These are phyloP conservation scores for Suillus americanus DNA, from an alignment of 768 basidiomycete species.

Conservation along the genomic window DNA sequence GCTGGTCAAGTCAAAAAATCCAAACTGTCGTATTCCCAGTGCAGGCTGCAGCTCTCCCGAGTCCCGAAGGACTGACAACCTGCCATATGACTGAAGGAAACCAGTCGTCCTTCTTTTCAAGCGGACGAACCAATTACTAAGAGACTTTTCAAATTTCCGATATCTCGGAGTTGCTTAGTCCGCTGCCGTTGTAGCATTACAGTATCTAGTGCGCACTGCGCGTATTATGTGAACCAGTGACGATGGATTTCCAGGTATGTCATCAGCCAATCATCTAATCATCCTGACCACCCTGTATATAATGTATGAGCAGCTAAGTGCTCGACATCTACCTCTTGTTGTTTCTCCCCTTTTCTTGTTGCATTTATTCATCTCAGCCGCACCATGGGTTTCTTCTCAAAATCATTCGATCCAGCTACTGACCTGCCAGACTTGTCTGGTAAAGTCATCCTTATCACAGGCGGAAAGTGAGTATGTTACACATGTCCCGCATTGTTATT, in stretches of 20 bases:
- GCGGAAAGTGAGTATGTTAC: constrained; percentile 45
- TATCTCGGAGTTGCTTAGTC: too few species aligned
- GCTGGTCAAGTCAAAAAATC: too few species aligned
- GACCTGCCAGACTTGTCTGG: constrained; percentile 47
- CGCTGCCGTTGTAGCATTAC: too few species aligned
- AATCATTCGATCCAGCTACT: constrained; percentile 33
- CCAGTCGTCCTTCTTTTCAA: too few species aligned
- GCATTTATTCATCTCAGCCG: constrained; percentile 10
- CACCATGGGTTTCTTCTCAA: constrained; percentile 24
- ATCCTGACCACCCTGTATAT: not conserved
- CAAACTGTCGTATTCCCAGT: too few species aligned
- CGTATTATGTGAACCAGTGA: too few species aligned
- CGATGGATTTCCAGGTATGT: not conserved
- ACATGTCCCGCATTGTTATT: not conserved
- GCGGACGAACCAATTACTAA: too few species aligned
- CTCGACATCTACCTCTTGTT: not conserved
- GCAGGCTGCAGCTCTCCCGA: too few species aligned
- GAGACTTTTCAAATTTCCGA: too few species aligned
- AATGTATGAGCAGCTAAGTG: not conserved
- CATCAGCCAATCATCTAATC: not conserved
- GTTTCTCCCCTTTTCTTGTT: not conserved
- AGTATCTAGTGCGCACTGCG: too few species aligned
- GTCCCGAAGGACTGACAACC: too few species aligned
- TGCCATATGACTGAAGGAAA: too few species aligned
- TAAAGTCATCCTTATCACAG: constrained; percentile 57